A percentile compares a stretch with the other conserved stretches of the same genome.
These are phyloP conservation scores for Colletotrichum sp. DNA, from an alignment of 2,329 filamentous ascomycete genomes.

Conservation along the genomic window DNA sequence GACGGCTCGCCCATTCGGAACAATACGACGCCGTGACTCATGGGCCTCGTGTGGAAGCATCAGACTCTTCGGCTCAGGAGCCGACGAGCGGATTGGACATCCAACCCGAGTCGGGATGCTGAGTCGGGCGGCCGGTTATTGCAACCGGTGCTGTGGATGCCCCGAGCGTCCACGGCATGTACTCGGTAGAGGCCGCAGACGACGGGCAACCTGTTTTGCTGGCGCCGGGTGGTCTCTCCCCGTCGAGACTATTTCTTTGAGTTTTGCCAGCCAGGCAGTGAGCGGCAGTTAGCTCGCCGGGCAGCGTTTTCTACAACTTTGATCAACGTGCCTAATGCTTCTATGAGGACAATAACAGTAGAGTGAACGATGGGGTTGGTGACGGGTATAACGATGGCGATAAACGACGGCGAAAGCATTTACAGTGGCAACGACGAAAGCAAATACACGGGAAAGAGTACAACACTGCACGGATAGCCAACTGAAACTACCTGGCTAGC, in stretches of 20 bases:
- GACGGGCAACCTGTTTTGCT: background rate
- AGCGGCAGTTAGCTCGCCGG: background rate
- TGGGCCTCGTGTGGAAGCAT: background rate
- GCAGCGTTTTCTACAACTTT: background rate
- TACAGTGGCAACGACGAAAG: background rate
- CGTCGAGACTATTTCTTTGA: background rate
- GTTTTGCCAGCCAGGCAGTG: background rate
- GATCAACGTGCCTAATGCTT: rapidly evolving
- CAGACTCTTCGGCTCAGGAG: background rate
- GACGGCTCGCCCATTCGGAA: background rate
- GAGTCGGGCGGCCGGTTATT: background rate
- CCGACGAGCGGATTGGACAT: background rate
- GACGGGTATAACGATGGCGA: background rate
- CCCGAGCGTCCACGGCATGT: background rate
- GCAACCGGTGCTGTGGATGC: background rate
- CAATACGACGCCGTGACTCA: background rate
- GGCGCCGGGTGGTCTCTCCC: background rate
- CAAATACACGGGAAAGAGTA: background rate
- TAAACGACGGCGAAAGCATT: background rate
- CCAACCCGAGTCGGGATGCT: background rate
- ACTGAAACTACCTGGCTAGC: background rate
- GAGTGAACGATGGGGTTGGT: rapidly evolving
- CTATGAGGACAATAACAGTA: background rate
- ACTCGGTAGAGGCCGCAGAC: background rate
- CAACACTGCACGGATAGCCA: too few species aligned